Evolutionary conservation across 768 basidiomycete genomes (phyloP).

Genomic region (Tulasnella sp.): DNA sequence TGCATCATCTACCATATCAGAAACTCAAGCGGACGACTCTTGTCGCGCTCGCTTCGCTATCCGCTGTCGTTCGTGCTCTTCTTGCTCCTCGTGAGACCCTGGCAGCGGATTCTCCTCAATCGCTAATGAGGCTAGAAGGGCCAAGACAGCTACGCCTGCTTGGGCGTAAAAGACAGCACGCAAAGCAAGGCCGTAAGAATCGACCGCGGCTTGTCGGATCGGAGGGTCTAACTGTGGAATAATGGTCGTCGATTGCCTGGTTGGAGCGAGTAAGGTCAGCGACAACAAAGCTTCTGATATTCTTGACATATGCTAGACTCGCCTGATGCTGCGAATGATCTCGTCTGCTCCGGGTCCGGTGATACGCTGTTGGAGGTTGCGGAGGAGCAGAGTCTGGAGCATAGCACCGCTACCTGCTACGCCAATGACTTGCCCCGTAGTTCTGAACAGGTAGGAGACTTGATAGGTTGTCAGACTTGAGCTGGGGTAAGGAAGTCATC

Average conservation of each 20-base stretch:
- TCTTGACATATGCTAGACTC: neutral
- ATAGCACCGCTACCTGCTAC: slow-evolving; percentile 81
- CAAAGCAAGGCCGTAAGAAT: slow-evolving; percentile 69
- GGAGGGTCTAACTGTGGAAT: slow-evolving; percentile 53
- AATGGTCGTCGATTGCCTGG: slow-evolving; percentile 41
- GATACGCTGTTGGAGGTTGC: slow-evolving; percentile 61
- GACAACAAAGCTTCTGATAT: slow-evolving; percentile 11
- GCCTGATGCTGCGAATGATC: slow-evolving; percentile 29
- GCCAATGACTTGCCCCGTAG: slow-evolving; percentile 90
- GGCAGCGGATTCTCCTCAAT: slow-evolving; percentile 34
- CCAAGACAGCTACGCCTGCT: slow-evolving; percentile 50
- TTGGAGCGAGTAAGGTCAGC: slow-evolving; percentile 13
- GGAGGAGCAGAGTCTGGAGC: slow-evolving; percentile 64
- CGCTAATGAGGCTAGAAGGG: slow-evolving; percentile 56
- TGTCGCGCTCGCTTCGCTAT: neutral
- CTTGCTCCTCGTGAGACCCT: slow-evolving; percentile 51
- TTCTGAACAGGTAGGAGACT: slow-evolving; percentile 92
- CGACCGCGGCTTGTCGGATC: slow-evolving; percentile 49
- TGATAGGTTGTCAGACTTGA: neutral
- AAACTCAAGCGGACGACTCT: neutral
- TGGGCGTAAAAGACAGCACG: slow-evolving; percentile 77
- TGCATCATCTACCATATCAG: neutral
- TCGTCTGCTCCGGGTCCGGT: slow-evolving; percentile 60
- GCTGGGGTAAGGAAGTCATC: neutral
- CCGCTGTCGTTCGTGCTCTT: slow-evolving; percentile 33